These are phyloP conservation scores for Oryza officinalis DNA, from an alignment of 176 grass and related monocot genomes.

Conservation along the genomic window DNA sequence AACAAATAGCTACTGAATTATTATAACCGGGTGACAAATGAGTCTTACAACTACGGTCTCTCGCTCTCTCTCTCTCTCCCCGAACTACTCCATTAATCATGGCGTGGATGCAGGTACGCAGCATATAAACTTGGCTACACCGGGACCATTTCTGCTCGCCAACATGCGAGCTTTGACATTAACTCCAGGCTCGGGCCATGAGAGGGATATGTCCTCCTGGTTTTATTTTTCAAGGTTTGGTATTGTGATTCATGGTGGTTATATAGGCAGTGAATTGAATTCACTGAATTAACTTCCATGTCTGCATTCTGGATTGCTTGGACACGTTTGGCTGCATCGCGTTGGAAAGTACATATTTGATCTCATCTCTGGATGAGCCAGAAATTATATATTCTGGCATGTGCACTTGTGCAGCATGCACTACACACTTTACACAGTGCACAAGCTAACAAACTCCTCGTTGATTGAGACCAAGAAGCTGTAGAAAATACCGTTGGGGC, in stretches of 20 bases:
- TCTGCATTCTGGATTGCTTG: neutral
- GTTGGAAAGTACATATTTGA: neutral
- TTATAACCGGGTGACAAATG: neutral
- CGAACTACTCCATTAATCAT: neutral
- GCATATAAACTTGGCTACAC: neutral
- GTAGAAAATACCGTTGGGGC: slow-evolving; percentile 1
- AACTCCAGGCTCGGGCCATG: neutral
- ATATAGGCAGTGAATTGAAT: neutral
- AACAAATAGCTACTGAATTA: neutral
- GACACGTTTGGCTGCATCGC: slow-evolving; percentile 1
- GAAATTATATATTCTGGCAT: slow-evolving; percentile 8
- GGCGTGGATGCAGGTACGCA: neutral
- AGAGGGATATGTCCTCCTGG: neutral
- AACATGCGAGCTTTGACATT: neutral
- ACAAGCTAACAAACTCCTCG: slow-evolving; percentile 29
- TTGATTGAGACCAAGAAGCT: neutral
- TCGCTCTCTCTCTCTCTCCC: neutral
- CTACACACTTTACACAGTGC: neutral
- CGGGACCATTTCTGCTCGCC: neutral
- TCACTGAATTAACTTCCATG: neutral
- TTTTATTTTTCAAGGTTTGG: neutral
- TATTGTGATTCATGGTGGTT: neutral
- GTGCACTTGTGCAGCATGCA: neutral
- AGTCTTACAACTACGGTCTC: neutral
- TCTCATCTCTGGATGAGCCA: neutral